Percentiles rank a stretch among this genome's conserved stretches.
These are phyloP conservation scores for Trichoderma guizhouense DNA, from an alignment of 2,329 filamentous ascomycete genomes.

Conservation along the genomic window DNA sequence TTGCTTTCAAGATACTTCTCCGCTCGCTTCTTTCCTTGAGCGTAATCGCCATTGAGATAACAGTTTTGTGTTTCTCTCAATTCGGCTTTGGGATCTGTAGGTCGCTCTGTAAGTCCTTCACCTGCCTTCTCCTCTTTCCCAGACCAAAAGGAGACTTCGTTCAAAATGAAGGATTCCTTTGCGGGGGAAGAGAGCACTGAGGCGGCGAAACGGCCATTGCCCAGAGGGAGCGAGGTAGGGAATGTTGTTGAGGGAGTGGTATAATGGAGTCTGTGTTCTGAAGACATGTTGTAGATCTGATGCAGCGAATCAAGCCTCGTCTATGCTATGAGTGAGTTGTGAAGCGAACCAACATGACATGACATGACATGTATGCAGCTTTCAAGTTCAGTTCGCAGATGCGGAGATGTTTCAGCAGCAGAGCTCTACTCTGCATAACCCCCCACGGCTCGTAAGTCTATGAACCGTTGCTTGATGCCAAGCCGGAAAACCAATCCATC, in stretches of 20 bases:
- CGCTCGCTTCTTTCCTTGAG: conserved; percentile 9
- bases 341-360: background rate
- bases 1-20: conserved; percentile 10
- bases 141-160: conserved; percentile 18
- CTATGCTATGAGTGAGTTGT: background rate
- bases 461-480: background rate
- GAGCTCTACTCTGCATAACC: background rate
- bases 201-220: conserved; percentile 14
- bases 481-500: background rate
- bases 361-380: background rate
- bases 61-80: conserved; percentile 15
- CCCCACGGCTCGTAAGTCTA: background rate
- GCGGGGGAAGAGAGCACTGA: conserved; percentile 12
- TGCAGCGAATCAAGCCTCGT: background rate
- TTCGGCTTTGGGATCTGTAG: conserved; percentile 10
- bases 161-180: conserved; percentile 10
- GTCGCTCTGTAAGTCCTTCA: background rate
- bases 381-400: background rate
- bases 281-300: background rate
- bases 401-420: background rate
- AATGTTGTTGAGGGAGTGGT: conserved; percentile 9
- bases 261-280: conserved; percentile 11
- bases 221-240: conserved; percentile 14
- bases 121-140: background rate
- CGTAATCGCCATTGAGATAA: conserved; percentile 9